Conservation (phyloP, 495 filamentous ascomycete species). For the Aspergillus ellipticus region DNA sequence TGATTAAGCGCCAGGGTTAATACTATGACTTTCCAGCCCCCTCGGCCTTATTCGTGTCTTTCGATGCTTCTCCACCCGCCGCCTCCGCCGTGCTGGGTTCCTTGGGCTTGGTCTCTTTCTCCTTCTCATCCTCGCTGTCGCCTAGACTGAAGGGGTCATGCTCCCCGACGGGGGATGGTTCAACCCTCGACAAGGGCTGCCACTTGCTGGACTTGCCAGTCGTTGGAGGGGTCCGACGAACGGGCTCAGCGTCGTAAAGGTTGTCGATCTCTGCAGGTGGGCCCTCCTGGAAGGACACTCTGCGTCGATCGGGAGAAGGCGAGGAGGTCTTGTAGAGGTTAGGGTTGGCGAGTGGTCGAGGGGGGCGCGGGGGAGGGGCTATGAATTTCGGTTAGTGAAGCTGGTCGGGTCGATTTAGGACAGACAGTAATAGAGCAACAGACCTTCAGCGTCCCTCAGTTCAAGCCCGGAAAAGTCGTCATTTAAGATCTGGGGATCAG, state of each 20-base stretch:
- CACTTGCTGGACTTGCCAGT: slow-evolving; percentile 81
- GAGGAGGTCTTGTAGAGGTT: slow-evolving; percentile 71
- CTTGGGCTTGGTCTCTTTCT: slow-evolving; percentile 72
- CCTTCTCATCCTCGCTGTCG: slow-evolving; percentile 92
- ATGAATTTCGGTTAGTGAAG: not conserved
- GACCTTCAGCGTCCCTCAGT: slow-evolving; percentile 73
- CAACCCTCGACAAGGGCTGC: slow-evolving; percentile 87
- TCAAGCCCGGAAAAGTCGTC: slow-evolving; percentile 92
- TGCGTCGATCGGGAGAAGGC: slow-evolving; percentile 60
- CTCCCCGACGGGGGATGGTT: slow-evolving; percentile 82
- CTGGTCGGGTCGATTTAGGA: not conserved
- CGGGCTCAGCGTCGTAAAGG: slow-evolving; percentile 58
- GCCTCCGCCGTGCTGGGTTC: slow-evolving; percentile 61
- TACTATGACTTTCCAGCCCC: slow-evolving; percentile 28
- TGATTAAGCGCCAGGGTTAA: not conserved
- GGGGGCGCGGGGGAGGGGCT: slow-evolving; percentile 51
- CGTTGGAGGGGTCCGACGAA: slow-evolving; percentile 37
- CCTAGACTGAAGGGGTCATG: slow-evolving; percentile 96
- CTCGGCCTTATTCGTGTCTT: slow-evolving; percentile 26
- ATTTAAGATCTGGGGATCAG: slow-evolving; percentile 83
- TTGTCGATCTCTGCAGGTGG: slow-evolving; percentile 74
- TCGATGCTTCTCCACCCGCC: slow-evolving; percentile 26
- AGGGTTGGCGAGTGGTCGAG: slow-evolving; percentile 70
- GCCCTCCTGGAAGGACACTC: slow-evolving; percentile 76
- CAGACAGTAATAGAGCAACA: slow-evolving; percentile 16